phyloP scores from a whole-genome alignment of 768 basidiomycete genomes.

The Tulasnella sp. region DNA sequence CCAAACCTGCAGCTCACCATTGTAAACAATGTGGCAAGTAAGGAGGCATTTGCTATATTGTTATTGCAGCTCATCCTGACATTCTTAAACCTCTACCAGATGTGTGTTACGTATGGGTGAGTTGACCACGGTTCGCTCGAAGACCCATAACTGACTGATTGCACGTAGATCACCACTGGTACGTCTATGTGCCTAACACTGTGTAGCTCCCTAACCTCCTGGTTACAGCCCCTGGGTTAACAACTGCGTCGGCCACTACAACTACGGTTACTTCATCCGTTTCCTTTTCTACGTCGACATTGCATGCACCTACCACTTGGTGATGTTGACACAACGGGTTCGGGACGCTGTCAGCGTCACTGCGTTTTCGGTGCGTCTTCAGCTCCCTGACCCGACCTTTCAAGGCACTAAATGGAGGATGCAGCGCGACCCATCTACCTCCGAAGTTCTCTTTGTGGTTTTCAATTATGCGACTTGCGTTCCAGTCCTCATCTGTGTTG shows the following conservation, averaged over 20 bases:
- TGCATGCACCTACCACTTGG: constrained; percentile 76
- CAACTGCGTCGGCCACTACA: constrained; percentile 89
- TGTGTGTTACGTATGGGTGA: constrained; percentile 85
- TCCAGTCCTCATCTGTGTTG: constrained; percentile 79
- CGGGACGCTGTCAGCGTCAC: constrained; percentile 30
- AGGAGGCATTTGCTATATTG: too few relatives aligned
- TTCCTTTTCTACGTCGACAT: constrained; percentile 89
- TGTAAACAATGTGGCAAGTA: constrained; percentile 79
- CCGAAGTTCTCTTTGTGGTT: constrained; percentile 74
- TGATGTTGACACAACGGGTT: constrained; percentile 66
- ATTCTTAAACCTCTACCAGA: constrained; percentile 26
- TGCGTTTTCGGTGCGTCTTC: constrained; percentile 1
- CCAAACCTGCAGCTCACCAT: constrained; percentile 52
- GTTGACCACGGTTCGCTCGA: constrained; percentile 16
- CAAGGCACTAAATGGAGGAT: background rate
- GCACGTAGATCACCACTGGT: constrained; percentile 65
- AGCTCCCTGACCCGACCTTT: background rate
- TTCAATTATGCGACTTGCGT: constrained; percentile 76
- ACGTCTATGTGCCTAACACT: background rate
- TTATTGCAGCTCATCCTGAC: background rate
- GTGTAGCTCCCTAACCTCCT: background rate
- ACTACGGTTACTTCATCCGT: constrained; percentile 58
- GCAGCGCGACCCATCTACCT: constrained; percentile 41
- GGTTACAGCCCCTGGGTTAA: constrained; percentile 66
- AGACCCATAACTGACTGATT: background rate